A percentile compares a stretch with the other conserved stretches of the same genome.
These are phyloP conservation scores for Sporothrix inflata DNA, from an alignment of 2,329 filamentous ascomycete species.

Conservation along the genomic window DNA sequence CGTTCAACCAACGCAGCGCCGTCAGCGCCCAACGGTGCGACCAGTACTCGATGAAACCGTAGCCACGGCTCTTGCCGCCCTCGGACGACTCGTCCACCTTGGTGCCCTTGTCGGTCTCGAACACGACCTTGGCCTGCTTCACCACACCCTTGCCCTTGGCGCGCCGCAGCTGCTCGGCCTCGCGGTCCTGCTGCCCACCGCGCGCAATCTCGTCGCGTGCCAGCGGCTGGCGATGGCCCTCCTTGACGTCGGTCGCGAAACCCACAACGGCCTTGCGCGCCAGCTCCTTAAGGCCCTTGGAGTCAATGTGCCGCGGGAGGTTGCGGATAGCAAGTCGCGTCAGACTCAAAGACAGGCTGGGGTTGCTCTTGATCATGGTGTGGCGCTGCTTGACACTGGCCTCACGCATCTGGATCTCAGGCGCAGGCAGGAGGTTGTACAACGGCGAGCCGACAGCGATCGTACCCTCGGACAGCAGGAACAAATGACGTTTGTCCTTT, in stretches of 20 bases:
- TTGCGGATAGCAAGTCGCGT: constrained; percentile 92
- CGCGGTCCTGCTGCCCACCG: constrained; percentile 77
- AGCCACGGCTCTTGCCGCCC: constrained; percentile 83
- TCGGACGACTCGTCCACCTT: constrained; percentile 70
- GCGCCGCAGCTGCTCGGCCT: constrained; percentile 79
- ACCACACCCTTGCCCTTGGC: constrained; percentile 84
- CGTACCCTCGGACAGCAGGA: constrained; percentile 83
- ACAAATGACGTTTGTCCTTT: constrained; percentile 88
- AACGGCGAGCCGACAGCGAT: constrained; percentile 77
- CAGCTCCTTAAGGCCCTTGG: constrained; percentile 88
- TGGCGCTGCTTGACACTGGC: constrained; percentile 85
- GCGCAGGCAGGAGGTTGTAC: constrained; percentile 73
- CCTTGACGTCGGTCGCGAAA: constrained; percentile 88
- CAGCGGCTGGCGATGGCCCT: constrained; percentile 72
- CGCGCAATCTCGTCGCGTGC: constrained; percentile 88
- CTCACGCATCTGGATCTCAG: constrained; percentile 86
- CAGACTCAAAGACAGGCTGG: constrained; percentile 82
- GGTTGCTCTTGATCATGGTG: constrained; percentile 88
- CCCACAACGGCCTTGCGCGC: constrained; percentile 91
- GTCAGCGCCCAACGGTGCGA: constrained; percentile 93
- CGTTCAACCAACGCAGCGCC: constrained; percentile 92
- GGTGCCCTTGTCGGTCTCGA: constrained; percentile 81
- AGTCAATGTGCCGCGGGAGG: constrained; percentile 77
- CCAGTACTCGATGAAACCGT: constrained; percentile 96
- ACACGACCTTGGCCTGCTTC: constrained; percentile 91